These are phyloP conservation scores for Solanum rostratum DNA, from an alignment of 257 asterid genomes.

Conservation along the genomic window DNA sequence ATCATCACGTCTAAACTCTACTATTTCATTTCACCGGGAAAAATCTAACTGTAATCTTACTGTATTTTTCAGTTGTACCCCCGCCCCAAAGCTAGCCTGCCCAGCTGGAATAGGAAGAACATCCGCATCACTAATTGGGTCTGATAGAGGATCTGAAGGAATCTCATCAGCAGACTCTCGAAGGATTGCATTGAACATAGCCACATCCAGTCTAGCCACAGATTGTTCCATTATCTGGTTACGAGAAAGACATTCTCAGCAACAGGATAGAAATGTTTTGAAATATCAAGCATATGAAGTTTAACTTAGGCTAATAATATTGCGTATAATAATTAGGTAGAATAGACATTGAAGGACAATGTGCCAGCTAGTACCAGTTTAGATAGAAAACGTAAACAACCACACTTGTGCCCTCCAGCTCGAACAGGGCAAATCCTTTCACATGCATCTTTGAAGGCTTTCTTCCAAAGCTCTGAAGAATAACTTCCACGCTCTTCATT, in stretches of 20 bases:
- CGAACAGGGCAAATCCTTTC: slow-evolving; percentile 86
- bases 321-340: background rate
- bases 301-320: background rate
- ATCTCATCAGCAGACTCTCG: slow-evolving; percentile 67
- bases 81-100: slow-evolving; percentile 77
- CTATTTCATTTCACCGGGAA: background rate
- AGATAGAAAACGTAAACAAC: slow-evolving; percentile 68
- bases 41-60: slow-evolving; percentile 27
- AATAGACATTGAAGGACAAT: background rate
- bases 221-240: slow-evolving; percentile 74
- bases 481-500: slow-evolving; percentile 34
- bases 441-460: slow-evolving; percentile 76
- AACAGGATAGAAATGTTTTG: background rate
- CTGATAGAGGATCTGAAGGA: slow-evolving; percentile 85
- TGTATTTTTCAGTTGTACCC: slow-evolving; percentile 76
- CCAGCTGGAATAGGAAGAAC: slow-evolving; percentile 82
- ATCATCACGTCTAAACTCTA: background rate
- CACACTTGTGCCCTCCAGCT: slow-evolving; percentile 78
- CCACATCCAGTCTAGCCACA: slow-evolving; percentile 66
- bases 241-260: background rate
- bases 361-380: slow-evolving; percentile 40
- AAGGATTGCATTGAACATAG: slow-evolving; percentile 83
- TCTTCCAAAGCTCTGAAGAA: slow-evolving; percentile 72
- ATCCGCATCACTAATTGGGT: slow-evolving; percentile 62
- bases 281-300: background rate